Evolutionary conservation across 2,329 filamentous ascomycete genomes (phyloP), one percentile per base, ranked within the genome.

Genomic region (Fusarium verticillioides): DNA sequence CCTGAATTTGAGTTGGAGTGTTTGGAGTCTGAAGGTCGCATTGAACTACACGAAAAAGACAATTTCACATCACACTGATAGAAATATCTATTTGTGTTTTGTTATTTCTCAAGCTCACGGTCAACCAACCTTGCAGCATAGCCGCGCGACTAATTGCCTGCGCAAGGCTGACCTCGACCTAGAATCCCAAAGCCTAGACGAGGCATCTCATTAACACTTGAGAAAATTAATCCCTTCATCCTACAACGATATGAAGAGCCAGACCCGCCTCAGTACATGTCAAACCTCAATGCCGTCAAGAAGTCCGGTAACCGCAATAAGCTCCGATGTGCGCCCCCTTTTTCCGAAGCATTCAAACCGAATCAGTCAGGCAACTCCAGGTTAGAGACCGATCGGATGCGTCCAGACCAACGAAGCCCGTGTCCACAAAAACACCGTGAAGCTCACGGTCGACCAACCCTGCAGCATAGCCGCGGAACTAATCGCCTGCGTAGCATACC

Each of bases 341-440:
- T 43, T n/a, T 23, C 15, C 9, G 42, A 23, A 7, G 7, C 2
- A 46, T 28, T 28, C 2, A 19, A 19, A 18, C 26, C 21, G 36
- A 18, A 9, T n/a, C 53, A 23, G 34, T 30, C 13, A 13, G 15
- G 9, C n/a, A 43, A 49, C 8, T 50, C 30, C 7, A 23, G 26
- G 32, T 23, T 44, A 32, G 30, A 61, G 30, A 37, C 36, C 28
- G 19, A 39, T 10, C 68, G 44, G 19, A 46, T n/a, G 12, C 40
- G 44, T 23, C 43, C 40, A 37, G 62, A 66, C 11, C 36, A 42
- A n/a, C 43, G 40, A 47, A 28, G 37, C n/a, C 21, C 13, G 11
- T 42, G 6, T 44, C 57, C 37, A 10, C 6, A 11, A 21, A 46
- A 36, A 54, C 3, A 23, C 13, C 15, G 18, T n/a, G 63, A 53